A percentile compares a stretch with the other conserved stretches of the same genome.
These are phyloP conservation scores for Chlamydomonas applanata DNA, from an alignment of 139 green algal species.

Conservation along the genomic window DNA sequence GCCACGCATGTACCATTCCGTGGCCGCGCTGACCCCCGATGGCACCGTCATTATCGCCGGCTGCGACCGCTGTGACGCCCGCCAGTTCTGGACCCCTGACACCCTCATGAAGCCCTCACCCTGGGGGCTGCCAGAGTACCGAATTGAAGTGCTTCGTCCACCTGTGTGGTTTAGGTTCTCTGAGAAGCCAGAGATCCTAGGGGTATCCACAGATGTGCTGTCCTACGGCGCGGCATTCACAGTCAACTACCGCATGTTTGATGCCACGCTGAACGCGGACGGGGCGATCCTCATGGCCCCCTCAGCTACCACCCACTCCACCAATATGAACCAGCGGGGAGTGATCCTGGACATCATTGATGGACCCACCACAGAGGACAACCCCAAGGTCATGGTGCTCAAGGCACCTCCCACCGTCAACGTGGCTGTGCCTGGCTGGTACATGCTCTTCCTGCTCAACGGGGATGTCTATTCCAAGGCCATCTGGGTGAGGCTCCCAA, in stretches of 20 bases:
- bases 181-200: neutral
- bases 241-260: conserved; percentile 1
- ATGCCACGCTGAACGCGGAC: neutral
- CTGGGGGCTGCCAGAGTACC: conserved; percentile 15
- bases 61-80: conserved; percentile 34
- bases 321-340: conserved; percentile 33
- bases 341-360: conserved; percentile 8
- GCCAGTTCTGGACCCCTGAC: conserved; percentile 10
- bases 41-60: conserved; percentile 33
- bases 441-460: conserved; percentile 41
- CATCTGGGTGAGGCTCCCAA: conserved; percentile 20
- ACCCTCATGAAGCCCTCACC: neutral
- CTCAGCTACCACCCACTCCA: conserved; percentile 26
- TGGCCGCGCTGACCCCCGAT: conserved; percentile 26
- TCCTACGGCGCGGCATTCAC: neutral
- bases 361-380: neutral
- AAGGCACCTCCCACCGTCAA: conserved; percentile 1
- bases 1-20: conserved; percentile 32
- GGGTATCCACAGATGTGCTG: neutral
- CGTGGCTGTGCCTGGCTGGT: neutral
- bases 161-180: conserved; percentile 2
- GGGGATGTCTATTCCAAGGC: conserved; percentile 17
- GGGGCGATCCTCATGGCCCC: conserved; percentile 23
- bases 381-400: neutral
- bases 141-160: neutral